Evolutionary conservation across 1,284 basidiomycete species (phyloP), one percentile per base, ranked within the genome.

Genomic region (Pseudozyma tsukubaensis): DNA sequence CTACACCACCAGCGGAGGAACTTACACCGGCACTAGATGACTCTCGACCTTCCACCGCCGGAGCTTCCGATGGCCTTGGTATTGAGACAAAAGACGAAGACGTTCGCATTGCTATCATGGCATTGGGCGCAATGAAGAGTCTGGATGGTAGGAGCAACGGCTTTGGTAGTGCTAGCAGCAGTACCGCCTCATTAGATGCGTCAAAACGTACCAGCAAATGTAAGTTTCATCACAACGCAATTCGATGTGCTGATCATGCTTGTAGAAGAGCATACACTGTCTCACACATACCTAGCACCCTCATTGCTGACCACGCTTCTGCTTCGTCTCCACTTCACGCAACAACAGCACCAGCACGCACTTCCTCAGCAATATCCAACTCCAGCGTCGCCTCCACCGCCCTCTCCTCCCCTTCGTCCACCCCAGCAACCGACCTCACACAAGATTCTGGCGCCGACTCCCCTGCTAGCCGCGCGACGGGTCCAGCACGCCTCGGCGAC

Each of bases 91-190:
- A 78, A 52, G 76, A 75, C 40, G 74, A 77, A 57, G 78, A 78
- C n/a, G 78, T 80, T 9, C 64, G 66, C 44, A 78, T 78, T 32
- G 78, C 78, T 50, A 76, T 80, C 62, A 75, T 79, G 74, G 78
- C 75, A 2, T 52, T 79, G 24, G 77, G 77, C 14, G 77, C 75
- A 35, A 79, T 79, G 77, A 77, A 77, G 62, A 66, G 74, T 36
- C 69, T 79, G 29, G 77, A 79, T 48, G 77, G 75, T n/a, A 59
- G 44, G 1, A 56, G 36, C 51, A 52, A 59, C 35, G 48, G 44
- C 4, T 55, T 69, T 32, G 49, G 51, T 14, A 59, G 56, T 24
- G 50, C 50, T 19, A 62, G 59, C 51, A 65, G 58, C 54, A 71
- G 58, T 55, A 40, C 61, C 12, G 34, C 32, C 2, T 66, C 69